Conservation (phyloP, 2,329 filamentous ascomycete species). For the Trichoderma cornu-damae region DNA sequence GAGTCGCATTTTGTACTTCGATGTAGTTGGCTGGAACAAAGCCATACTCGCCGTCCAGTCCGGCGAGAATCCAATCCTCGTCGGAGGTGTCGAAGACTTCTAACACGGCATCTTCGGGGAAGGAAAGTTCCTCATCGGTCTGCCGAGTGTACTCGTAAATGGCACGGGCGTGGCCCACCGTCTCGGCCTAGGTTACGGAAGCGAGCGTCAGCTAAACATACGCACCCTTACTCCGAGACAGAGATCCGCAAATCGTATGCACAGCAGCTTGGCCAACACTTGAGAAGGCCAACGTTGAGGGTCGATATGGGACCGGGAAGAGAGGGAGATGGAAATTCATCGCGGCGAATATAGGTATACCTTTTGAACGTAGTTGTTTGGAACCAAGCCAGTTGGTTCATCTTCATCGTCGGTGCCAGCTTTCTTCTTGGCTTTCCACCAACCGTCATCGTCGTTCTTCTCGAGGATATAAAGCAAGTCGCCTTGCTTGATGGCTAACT, state of each 20-base stretch:
- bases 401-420: slow-evolving; percentile 79
- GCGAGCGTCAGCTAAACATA: slow-evolving; percentile 41
- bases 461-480: slow-evolving; percentile 86
- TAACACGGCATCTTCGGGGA: slow-evolving; percentile 79
- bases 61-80: slow-evolving; percentile 94
- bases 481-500: slow-evolving; percentile 78
- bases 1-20: slow-evolving; percentile 54
- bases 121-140: slow-evolving; percentile 96
- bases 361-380: slow-evolving; percentile 93
- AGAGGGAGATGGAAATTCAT: slow-evolving; percentile 18
- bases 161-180: slow-evolving; percentile 67
- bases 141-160: slow-evolving; percentile 97
- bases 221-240: neutral
- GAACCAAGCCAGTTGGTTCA: slow-evolving; percentile 83
- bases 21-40: slow-evolving; percentile 98
- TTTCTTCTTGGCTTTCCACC: slow-evolving; percentile 97
- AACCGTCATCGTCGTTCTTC: slow-evolving; percentile 71
- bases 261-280: neutral
- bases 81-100: slow-evolving; percentile 86
- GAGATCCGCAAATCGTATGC: neutral
- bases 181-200: slow-evolving; percentile 5
- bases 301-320: neutral
- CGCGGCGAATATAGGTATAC: slow-evolving; percentile 40
- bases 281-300: neutral
- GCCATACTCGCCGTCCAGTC: slow-evolving; percentile 77